Evolutionary conservation across 1,284 basidiomycete genomes (phyloP).

Genomic region (Hymenochaete sp.): DNA sequence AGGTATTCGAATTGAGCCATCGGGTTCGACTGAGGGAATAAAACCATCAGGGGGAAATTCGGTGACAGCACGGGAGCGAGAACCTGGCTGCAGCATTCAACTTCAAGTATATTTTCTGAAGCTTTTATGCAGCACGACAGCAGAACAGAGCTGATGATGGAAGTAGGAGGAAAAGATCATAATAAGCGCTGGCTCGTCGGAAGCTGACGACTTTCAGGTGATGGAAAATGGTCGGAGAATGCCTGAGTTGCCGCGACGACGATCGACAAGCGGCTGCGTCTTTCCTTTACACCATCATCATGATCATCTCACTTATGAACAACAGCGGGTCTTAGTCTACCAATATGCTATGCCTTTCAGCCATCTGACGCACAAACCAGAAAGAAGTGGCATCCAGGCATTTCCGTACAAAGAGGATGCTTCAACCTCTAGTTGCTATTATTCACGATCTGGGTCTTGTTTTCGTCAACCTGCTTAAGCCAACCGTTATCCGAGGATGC

Average conservation of each 20-base stretch:
- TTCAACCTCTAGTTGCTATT: slow-evolving; percentile 40
- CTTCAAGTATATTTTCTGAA: slow-evolving; percentile 10
- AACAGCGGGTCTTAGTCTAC: slow-evolving; percentile 15
- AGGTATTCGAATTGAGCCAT: too few species aligned
- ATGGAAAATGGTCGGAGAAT: too few species aligned
- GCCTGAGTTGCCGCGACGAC: too few species aligned
- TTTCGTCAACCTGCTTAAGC: slow-evolving; percentile 43
- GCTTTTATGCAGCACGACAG: slow-evolving; percentile 11
- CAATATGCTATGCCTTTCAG: slow-evolving; percentile 58
- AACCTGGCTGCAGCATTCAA: too few species aligned
- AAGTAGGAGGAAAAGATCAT: neutral
- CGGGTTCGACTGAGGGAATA: too few species aligned
- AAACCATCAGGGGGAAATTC: too few species aligned
- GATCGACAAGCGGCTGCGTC: too few species aligned
- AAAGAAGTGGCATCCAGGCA: too few species aligned
- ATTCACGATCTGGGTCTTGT: slow-evolving; percentile 57
- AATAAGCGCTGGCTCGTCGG: neutral
- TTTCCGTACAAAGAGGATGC: too few species aligned
- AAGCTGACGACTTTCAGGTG: slow-evolving; percentile 6
- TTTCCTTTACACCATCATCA: slow-evolving; percentile 14
- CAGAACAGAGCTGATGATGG: neutral
- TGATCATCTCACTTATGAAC: slow-evolving; percentile 15
- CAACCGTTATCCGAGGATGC: slow-evolving; percentile 27
- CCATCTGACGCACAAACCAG: slow-evolving; percentile 54
- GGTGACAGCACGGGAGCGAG: too few species aligned